Evolutionary conservation across 352 stramenopile genomes (phyloP).

Genomic region (Phytophthora multivora): DNA sequence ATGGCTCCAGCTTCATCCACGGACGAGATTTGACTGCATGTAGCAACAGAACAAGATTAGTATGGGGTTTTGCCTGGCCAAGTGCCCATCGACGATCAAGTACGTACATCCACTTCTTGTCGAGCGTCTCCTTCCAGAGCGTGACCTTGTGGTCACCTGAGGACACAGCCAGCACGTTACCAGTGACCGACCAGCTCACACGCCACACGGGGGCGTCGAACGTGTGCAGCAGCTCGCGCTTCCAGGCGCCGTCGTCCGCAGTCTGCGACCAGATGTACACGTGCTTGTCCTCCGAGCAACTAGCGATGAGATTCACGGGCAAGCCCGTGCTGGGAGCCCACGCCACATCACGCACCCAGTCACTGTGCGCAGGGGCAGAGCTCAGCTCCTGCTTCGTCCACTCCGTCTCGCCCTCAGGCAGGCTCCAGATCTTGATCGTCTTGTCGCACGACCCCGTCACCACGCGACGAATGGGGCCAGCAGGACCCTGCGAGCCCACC

Average conservation of each 20-base stretch:
- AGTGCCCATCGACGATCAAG: background rate
- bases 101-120: slow-evolving; percentile 96
- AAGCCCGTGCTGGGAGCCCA: slow-evolving; percentile 95
- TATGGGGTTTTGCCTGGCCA: background rate
- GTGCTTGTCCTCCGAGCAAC: slow-evolving; percentile 89
- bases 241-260: slow-evolving; percentile 83
- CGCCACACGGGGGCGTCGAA: slow-evolving; percentile 98
- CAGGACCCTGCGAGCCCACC: slow-evolving; percentile 51
- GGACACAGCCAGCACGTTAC: slow-evolving; percentile 97
- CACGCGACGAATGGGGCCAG: slow-evolving; percentile 70
- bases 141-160: slow-evolving; percentile 97
- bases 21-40: slow-evolving; percentile 86
- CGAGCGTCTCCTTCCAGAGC: slow-evolving; percentile 98
- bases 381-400: slow-evolving; percentile 84
- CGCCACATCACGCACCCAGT: slow-evolving; percentile 98
- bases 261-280: slow-evolving; percentile 97
- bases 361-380: slow-evolving; percentile 86
- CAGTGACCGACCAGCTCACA: slow-evolving; percentile 98
- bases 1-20: slow-evolving; percentile 85
- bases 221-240: slow-evolving; percentile 91
- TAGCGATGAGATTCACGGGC: slow-evolving; percentile 95
- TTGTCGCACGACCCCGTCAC: slow-evolving; percentile 98
- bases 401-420: slow-evolving; percentile 70
- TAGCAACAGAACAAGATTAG: slow-evolving; percentile 15
- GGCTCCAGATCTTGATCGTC: slow-evolving; percentile 96